Evolutionary conservation across 2,329 filamentous ascomycete genomes (phyloP), one percentile per base, ranked within the genome.

Genomic region (Penicillium sclerotiorum): DNA sequence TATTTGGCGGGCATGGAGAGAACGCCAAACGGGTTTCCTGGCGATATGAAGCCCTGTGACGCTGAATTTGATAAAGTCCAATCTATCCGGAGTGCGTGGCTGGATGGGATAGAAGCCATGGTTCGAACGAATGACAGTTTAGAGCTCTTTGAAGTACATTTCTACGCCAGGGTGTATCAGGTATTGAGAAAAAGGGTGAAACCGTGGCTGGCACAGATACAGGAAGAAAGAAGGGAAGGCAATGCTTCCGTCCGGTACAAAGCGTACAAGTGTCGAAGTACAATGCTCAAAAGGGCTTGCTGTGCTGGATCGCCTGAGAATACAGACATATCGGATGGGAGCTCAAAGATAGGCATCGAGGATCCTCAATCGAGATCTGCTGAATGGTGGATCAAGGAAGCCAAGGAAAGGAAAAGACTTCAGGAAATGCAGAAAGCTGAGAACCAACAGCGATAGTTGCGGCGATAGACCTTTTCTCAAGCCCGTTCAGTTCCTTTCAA

Each of bases 321-420:
- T 12, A 47, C 25, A 9, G 35, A 22, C 17, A 32, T 46, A 17
- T 46, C 43, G 3, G 30, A 36, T n/a, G 43, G 43, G 22, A 45
- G 43, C 32, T 45, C 43, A 18, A 8, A 15, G 13, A 30, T 45
- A 27, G n/a, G 3, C n/a, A 18, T 38, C 1, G 2, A 21, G 21
- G 12, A 38, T 28, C 21, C 33, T 3, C n/a, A 18, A 25, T 38
- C 43, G 4, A 6, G n/a, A 28, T n/a, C 33, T 15, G n/a, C 13
- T 7, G 3, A 6, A 13, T 38, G 20, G 5, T 45, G 17, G n/a
- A 20, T n/a, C 4, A 37, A 36, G 39, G 32, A 21, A 8, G 3
- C n/a, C 2, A 17, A 20, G 15, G 25, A 42, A 25, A 2, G 9
- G 21, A 23, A 21, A 13, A 11, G 13, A 37, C 25, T 3, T 4